A percentile compares a stretch with the other conserved stretches of the same genome.
phyloP scores from a whole-genome alignment of 495 filamentous ascomycete genomes.

The Talaromyces borbonicus region DNA sequence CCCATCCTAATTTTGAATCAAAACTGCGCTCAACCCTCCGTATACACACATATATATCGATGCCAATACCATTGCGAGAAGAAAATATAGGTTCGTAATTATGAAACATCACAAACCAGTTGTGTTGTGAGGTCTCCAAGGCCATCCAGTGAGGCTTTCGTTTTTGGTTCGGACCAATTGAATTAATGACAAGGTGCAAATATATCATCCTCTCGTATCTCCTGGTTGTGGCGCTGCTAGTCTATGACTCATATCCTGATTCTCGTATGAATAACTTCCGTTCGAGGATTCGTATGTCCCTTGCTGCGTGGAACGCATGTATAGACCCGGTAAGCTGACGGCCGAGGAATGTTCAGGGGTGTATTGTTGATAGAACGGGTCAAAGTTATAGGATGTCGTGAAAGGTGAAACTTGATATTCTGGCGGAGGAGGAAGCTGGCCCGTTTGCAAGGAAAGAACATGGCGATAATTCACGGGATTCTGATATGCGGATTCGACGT shows the following conservation, averaged over 20 bases:
- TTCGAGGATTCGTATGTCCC: constrained; percentile 1
- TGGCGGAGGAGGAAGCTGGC: constrained; percentile 4
- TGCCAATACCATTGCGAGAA: no score
- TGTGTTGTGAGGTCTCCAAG: no score
- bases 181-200: no score
- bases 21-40: no score
- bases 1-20: no score
- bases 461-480: constrained; percentile 2
- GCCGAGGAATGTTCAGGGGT: constrained; percentile 4
- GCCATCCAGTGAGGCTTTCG: neutral
- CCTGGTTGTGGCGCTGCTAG: constrained; percentile 1
- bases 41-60: no score
- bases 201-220: neutral
- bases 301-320: constrained; percentile 4
- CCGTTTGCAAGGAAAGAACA: constrained; percentile 6
- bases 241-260: constrained; percentile 1
- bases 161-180: neutral
- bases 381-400: constrained; percentile 3
- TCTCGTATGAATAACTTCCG: constrained; percentile 2
- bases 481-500: neutral
- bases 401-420: constrained; percentile 9
- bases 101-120: no score
- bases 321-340: constrained; percentile 8
- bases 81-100: no score
- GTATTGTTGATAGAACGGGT: constrained; percentile 7